Conservation (phyloP, 352 stramenopile species). For the Globisporangium takayamanum region DNA sequence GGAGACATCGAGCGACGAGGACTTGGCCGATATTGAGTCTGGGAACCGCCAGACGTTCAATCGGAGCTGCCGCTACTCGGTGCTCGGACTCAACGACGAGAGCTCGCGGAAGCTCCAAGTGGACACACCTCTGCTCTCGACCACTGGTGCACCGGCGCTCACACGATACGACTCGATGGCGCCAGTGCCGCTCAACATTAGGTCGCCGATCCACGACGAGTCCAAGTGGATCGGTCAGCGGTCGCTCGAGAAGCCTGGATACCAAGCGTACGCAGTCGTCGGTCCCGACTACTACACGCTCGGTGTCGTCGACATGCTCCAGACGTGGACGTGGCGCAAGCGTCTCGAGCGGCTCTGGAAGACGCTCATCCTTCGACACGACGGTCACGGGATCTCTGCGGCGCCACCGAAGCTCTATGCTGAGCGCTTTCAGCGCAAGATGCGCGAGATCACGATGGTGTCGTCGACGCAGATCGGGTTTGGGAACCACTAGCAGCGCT, state of each 20-base stretch:
- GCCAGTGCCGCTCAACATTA: conserved; percentile 26
- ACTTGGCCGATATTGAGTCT: conserved; percentile 49
- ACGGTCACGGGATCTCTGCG: conserved; percentile 70
- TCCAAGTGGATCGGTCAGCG: conserved; percentile 54
- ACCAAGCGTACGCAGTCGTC: conserved; percentile 67
- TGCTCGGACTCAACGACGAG: conserved; percentile 49
- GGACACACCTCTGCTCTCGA: conserved; percentile 38
- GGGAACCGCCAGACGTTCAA: conserved; percentile 47
- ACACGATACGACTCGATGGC: conserved; percentile 48
- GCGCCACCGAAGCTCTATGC: conserved; percentile 69
- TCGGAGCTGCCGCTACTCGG: conserved; percentile 67
- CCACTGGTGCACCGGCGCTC: conserved; percentile 1
- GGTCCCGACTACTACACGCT: conserved; percentile 86
- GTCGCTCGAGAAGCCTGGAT: conserved; percentile 55
- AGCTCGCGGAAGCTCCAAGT: conserved; percentile 20
- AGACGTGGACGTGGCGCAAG: conserved; percentile 85
- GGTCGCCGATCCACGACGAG: conserved; percentile 13
- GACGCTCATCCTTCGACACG: conserved; percentile 61
- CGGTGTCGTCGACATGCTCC: conserved; percentile 87
- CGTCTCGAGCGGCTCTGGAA: conserved; percentile 82
- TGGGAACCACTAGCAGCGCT: conserved; percentile 20
- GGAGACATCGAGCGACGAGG: conserved; percentile 39
- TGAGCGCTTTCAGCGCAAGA: conserved; percentile 76
- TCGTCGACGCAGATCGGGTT: conserved; percentile 45
- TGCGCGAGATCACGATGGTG: conserved; percentile 83